Percentiles rank a stretch among this genome's conserved stretches.
These are phyloP conservation scores for Xylaria sp. DNA, from an alignment of 2,329 filamentous ascomycete genomes.

Conservation along the genomic window DNA sequence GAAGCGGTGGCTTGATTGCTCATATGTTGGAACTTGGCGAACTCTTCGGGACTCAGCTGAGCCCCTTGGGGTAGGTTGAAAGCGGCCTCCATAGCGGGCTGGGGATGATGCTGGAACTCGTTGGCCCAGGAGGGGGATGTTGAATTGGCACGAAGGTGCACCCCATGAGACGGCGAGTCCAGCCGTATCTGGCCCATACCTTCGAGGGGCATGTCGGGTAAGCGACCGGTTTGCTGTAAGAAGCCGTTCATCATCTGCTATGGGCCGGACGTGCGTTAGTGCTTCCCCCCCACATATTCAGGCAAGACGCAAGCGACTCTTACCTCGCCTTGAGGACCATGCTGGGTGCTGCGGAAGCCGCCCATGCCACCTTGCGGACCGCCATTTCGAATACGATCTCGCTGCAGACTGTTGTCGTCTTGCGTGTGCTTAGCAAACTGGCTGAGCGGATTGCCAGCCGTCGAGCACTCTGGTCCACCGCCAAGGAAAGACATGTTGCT, in stretches of 20 bases:
- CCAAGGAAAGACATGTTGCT: slow-evolving; percentile 89
- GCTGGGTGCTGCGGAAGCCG: slow-evolving; percentile 76
- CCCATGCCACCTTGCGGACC: slow-evolving; percentile 73
- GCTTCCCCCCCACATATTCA: neutral
- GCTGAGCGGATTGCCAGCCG: slow-evolving; percentile 91
- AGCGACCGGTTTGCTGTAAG: slow-evolving; percentile 74
- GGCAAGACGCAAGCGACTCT: slow-evolving; percentile 12
- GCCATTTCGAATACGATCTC: slow-evolving; percentile 82
- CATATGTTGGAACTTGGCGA: slow-evolving; percentile 82
- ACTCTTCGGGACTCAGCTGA: slow-evolving; percentile 82
- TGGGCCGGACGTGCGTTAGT: slow-evolving; percentile 35
- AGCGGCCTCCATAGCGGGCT: slow-evolving; percentile 73
- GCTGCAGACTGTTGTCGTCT: slow-evolving; percentile 92
- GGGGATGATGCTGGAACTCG: slow-evolving; percentile 54
- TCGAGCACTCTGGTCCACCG: slow-evolving; percentile 88
- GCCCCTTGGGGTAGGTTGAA: slow-evolving; percentile 64
- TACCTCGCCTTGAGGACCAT: slow-evolving; percentile 76
- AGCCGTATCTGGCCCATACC: slow-evolving; percentile 52
- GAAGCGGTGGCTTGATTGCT: slow-evolving; percentile 60
- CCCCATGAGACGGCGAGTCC: slow-evolving; percentile 53
- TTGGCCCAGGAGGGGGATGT: slow-evolving; percentile 61
- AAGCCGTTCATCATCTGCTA: slow-evolving; percentile 90
- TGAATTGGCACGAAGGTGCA: slow-evolving; percentile 59
- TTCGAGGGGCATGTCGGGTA: slow-evolving; percentile 60
- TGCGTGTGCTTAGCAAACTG: slow-evolving; percentile 98